These are phyloP conservation scores for Cystobasidium tubakii DNA, from an alignment of 768 basidiomycete species.

Conservation along the genomic window DNA sequence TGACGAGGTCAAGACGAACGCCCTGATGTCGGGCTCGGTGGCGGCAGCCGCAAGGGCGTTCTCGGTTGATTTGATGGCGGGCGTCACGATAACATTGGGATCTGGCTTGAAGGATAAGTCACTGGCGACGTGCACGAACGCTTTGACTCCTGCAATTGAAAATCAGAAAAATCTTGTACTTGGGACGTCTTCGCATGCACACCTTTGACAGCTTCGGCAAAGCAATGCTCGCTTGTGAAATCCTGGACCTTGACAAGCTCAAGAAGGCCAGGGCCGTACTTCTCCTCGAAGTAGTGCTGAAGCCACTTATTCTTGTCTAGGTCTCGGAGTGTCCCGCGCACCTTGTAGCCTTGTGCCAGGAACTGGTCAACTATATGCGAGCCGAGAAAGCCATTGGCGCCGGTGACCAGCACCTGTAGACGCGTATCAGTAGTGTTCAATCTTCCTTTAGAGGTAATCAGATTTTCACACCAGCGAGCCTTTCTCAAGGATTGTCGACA, in stretches of 20 bases:
- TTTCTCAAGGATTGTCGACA: slow-evolving; percentile 13
- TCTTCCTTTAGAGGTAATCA: neutral
- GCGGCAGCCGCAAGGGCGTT: slow-evolving; percentile 16
- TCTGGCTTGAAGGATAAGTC: slow-evolving; percentile 35
- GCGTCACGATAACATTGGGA: slow-evolving; percentile 22
- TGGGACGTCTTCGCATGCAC: neutral
- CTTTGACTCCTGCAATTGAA: neutral
- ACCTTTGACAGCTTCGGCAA: slow-evolving; percentile 33
- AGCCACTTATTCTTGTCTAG: slow-evolving; percentile 11
- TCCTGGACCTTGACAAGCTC: slow-evolving; percentile 20
- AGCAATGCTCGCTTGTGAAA: slow-evolving; percentile 14
- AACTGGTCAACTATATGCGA: slow-evolving; percentile 20
- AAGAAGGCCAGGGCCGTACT: neutral
- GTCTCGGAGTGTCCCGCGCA: slow-evolving; percentile 20
- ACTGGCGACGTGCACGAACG: slow-evolving; percentile 19
- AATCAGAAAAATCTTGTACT: neutral
- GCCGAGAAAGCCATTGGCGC: slow-evolving; percentile 27
- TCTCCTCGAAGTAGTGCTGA: slow-evolving; percentile 1
- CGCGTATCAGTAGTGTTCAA: neutral
- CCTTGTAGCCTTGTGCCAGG: slow-evolving; percentile 12
- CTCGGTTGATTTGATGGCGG: slow-evolving; percentile 11
- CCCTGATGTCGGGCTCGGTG: neutral
- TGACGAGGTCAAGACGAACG: slow-evolving; percentile 23
- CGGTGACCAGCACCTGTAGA: slow-evolving; percentile 17
- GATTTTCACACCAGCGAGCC: slow-evolving; percentile 1